Evolutionary conservation across 1,284 basidiomycete genomes (phyloP), one percentile per base, ranked within the genome.

Genomic region (Pisolithus thermaeus): DNA sequence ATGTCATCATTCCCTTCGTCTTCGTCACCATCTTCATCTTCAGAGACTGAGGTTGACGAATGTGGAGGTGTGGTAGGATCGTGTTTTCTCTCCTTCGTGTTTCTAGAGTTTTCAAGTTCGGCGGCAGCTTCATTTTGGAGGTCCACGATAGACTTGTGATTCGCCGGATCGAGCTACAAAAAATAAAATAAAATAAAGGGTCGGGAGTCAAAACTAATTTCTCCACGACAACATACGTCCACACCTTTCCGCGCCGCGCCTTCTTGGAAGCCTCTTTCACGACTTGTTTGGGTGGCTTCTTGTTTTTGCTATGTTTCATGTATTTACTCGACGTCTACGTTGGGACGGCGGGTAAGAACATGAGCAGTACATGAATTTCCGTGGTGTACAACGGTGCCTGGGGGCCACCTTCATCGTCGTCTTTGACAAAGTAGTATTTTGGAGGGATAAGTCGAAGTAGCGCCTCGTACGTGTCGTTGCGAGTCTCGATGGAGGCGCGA

Each of bases 291-390:
- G 83, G 78, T 16, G 84, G 83, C 49, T 90, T 89, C 68, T 83
- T 77, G 56, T 91, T 86, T 70, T 90, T 92, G 71, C 85, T 92
- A 67, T 94, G 89, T 72, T 92, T 93, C 68, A 91, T 89, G 69
- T 86, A 94, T 67, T 87, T 93, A 45, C 80, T 84, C 14, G 82
- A 76, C 25, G 68, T 65, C 78, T 79, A 75, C 73, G 30, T 23
- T 6, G 5, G 35, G 1, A 32, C 11, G 41, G 23, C 4, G 3
- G n/a, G 18, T 49, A 35, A 22, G 22, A 32, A 47, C 9, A 32
- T 38, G 9, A 38, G 49, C 22, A 54, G 41, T 27, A 22, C 20
- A 4, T n/a, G n/a, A 16, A 11, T n/a, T n/a, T n/a, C n/a, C 3
- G 16, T 5, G 37, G 40, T 20, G 16, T 12, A 45, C 23, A 16